Evolutionary conservation across 257 asterid genomes (phyloP), one percentile per base, ranked within the genome.

Genomic region (Cynanchum wilfordii): DNA sequence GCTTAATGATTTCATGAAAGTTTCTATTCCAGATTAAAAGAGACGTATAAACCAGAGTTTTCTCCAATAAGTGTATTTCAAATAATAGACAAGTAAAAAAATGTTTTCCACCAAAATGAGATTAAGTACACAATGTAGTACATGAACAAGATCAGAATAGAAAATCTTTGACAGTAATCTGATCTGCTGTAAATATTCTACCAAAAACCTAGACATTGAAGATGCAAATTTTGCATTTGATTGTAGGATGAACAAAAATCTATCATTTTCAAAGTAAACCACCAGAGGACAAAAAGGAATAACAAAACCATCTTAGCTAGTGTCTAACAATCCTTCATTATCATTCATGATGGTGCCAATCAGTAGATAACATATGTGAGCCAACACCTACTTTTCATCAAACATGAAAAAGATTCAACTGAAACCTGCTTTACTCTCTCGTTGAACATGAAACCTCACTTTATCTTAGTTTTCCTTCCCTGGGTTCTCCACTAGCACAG

Each of bases 161-260:
- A 62, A 62, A 30, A 29, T 15, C 44, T 30, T 62, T 30, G 20
- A 62, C 17, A n/a, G 12, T 15, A 68, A 16, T 51, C 57, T 3
- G 22, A 51, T 47, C 27, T 29, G 3, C 33, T 25, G 25, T 24
- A 68, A 47, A 47, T 29, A 68, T 47, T 24, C 40, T 11, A 3
- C 15, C 11, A 68, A 68, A 24, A 16, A 38, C 12, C 13, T 13
- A 24, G 6, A 68, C 12, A 25, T 27, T 16, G 45, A 27, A 36
- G 42, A 68, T 68, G 60, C 60, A 68, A 68, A 68, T 30, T 10
- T 47, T 27, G 30, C 66, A 59, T 59, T 59, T 13, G n/a, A 59
- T 25, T 50, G 27, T 51, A 16, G 56, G 7, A 24, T 30, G 63
- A 30, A 19, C 47, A 49, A 57, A 13, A 17, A 27, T 38, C 22